A percentile compares a stretch with the other conserved stretches of the same genome.
Conservation (phyloP, 2,329 filamentous ascomycete genomes). For the Pseudohalonectria lignicola region DNA sequence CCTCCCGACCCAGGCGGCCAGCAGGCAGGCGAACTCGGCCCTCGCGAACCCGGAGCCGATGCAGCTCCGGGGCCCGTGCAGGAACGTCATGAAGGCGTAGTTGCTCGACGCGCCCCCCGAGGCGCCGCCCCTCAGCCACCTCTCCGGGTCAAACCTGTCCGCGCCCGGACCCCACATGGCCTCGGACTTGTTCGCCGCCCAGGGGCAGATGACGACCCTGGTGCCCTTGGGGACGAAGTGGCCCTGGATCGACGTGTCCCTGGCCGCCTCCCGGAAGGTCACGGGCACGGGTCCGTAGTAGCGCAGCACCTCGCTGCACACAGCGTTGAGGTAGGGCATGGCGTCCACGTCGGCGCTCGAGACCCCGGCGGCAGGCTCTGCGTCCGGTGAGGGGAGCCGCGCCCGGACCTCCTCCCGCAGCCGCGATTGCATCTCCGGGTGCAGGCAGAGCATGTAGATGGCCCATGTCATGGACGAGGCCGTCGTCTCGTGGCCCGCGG, state of each 20-base stretch:
- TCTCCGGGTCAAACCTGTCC: slow-evolving; percentile 63
- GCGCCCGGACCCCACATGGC: slow-evolving; percentile 70
- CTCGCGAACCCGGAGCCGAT: slow-evolving; percentile 75
- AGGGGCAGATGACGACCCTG: slow-evolving; percentile 50
- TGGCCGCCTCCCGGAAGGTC: slow-evolving; percentile 54
- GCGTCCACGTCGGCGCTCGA: slow-evolving; percentile 52
- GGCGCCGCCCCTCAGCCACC: slow-evolving; percentile 52
- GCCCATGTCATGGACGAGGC: slow-evolving; percentile 68
- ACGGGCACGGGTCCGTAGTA: slow-evolving; percentile 61
- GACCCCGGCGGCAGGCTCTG: slow-evolving; percentile 18
- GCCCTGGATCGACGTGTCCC: slow-evolving; percentile 55
- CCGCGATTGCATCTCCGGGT: slow-evolving; percentile 53
- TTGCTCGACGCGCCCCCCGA: slow-evolving; percentile 66
- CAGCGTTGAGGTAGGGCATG: slow-evolving; percentile 69
- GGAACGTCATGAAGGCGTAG: slow-evolving; percentile 69
- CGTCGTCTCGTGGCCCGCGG: slow-evolving; percentile 73
- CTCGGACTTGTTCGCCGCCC: slow-evolving; percentile 59
- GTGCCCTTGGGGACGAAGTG: slow-evolving; percentile 61
- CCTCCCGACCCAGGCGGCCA: slow-evolving; percentile 65
- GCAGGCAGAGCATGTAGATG: slow-evolving; percentile 54
- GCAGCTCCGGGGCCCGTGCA: slow-evolving; percentile 78
- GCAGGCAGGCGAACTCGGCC: slow-evolving; percentile 72
- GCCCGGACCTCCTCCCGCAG: slow-evolving; percentile 59
- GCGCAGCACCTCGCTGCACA: slow-evolving; percentile 68
- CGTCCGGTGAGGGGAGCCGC: slow-evolving; percentile 39